Evolutionary conservation across 208 protist genomes (phyloP).

Genomic region (Crithidia acanthocephali): DNA sequence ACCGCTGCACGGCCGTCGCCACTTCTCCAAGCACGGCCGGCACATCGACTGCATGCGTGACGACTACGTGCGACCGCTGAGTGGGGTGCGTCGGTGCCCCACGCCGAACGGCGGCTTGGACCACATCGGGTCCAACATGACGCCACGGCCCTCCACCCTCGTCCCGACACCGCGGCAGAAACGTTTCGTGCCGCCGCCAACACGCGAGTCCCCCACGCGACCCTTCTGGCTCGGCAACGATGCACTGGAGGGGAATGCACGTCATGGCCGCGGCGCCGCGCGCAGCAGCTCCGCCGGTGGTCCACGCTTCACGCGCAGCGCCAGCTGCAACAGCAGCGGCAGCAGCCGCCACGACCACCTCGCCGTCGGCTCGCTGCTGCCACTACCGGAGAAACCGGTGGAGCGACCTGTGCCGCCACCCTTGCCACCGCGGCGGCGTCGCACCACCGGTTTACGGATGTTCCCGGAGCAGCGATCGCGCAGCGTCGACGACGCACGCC

Average conservation of each 20-base stretch:
- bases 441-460: conserved; percentile 48
- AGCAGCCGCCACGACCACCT: conserved; percentile 46
- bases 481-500: conserved; percentile 39
- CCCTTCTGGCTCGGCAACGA: conserved; percentile 35
- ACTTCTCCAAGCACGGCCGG: conserved; percentile 26
- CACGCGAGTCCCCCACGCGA: conserved; percentile 7
- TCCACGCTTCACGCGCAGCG: conserved; percentile 12
- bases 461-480: conserved; percentile 44
- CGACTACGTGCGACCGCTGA: conserved; percentile 11
- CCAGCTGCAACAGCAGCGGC: too few species aligned
- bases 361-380: conserved; percentile 48
- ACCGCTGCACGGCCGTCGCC: conserved; percentile 37
- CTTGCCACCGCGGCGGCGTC: conserved; percentile 47
- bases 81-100: conserved; percentile 14
- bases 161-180: conserved; percentile 33
- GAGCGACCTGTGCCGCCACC: conserved; percentile 52
- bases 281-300: not conserved
- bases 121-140: conserved; percentile 45
- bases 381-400: conserved; percentile 42
- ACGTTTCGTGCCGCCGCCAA: conserved; percentile 38
- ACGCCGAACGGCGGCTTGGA: conserved; percentile 19
- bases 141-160: conserved; percentile 11
- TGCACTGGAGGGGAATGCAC: not conserved
- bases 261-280: not conserved
- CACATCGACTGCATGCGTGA: conserved; percentile 20